Conservation (phyloP, 163 green algal species). For the Chloroidium sp. region DNA sequence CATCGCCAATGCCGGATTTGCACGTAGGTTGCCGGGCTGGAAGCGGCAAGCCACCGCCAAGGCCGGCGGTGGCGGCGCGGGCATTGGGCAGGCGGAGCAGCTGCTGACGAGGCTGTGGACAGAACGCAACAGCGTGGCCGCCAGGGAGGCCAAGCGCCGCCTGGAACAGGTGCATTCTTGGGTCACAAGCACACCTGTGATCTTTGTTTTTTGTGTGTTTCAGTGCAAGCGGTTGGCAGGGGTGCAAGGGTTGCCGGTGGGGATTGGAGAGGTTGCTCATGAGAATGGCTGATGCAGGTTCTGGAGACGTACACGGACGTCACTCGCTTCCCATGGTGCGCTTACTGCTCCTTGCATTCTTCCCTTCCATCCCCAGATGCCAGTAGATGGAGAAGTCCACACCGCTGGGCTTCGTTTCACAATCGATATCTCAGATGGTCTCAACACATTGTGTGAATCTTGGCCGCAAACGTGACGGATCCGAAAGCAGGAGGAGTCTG, state of each 20-base stretch:
- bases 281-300: background rate
- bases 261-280: too few species aligned
- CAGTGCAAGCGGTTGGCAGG: too few species aligned
- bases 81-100: constrained; percentile 10
- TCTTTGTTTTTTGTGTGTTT: too few species aligned
- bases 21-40: background rate
- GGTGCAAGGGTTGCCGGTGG: too few species aligned
- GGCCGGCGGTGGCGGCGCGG: background rate
- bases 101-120: constrained; percentile 14
- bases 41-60: too few species aligned
- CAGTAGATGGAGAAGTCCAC: background rate
- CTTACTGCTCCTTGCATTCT: background rate
- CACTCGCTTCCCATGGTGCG: constrained; percentile 31
- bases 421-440: too few species aligned
- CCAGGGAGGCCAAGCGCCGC: constrained; percentile 19
- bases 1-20: background rate
- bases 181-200: too few species aligned
- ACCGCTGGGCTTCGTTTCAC: too few species aligned
- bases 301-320: constrained; percentile 77
- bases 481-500: too few species aligned
- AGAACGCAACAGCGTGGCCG: background rate
- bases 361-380: background rate
- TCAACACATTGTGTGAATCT: too few species aligned
- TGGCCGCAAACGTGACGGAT: too few species aligned
- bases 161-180: constrained; percentile 50